Conservation (phyloP, 768 basidiomycete species). For the Russula sp. region DNA sequence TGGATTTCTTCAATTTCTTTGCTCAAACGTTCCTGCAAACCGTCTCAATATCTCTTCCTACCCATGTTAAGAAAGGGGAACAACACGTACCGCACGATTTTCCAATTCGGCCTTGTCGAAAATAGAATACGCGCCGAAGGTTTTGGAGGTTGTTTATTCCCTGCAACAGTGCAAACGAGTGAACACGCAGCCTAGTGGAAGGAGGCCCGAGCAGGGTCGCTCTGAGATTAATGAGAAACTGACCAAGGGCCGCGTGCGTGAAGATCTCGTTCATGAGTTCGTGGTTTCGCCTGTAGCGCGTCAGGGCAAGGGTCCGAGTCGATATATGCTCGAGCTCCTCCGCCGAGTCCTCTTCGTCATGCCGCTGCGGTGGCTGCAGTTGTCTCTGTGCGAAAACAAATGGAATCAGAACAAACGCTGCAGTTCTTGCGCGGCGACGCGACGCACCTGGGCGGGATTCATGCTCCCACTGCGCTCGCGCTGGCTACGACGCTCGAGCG, state of each 20-base stretch:
- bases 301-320: constrained; percentile 64
- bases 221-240: constrained; percentile 10
- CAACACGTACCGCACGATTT: constrained; percentile 44
- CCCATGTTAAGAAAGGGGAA: background rate
- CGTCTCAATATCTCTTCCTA: background rate
- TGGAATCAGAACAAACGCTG: background rate
- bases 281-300: constrained; percentile 76
- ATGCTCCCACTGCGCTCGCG: constrained; percentile 41
- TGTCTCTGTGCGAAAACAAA: constrained; percentile 9
- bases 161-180: constrained; percentile 33
- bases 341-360: constrained; percentile 30
- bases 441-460: constrained; percentile 26
- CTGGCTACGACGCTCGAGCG: constrained; percentile 52
- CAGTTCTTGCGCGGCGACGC: no score
- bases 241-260: constrained; percentile 64
- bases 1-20: constrained; percentile 58
- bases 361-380: constrained; percentile 24
- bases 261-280: constrained; percentile 85
- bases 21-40: constrained; percentile 51
- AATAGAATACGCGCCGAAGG: constrained; percentile 50
- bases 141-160: constrained; percentile 44
- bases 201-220: background rate
- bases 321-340: constrained; percentile 72
- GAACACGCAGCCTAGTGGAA: background rate
- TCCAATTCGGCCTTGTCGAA: constrained; percentile 58